Base-by-base conservation (phyloP, 1,139 yeast species). In the Yamadazyma pseudoaaseri region DNA sequence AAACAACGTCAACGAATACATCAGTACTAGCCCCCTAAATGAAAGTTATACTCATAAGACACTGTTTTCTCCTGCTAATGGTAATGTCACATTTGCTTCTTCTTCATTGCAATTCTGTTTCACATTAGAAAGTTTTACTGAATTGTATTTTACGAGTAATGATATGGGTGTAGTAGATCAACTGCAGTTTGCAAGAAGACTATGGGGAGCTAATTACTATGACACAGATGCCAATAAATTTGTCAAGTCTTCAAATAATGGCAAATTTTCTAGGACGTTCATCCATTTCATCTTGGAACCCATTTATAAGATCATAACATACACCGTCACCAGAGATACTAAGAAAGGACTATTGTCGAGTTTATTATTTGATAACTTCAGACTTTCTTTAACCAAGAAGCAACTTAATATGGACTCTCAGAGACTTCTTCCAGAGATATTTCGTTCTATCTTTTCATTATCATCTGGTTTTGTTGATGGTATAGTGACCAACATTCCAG, bases 201-300 rank as follows among this genome's bases (percentile, higher is more conserved):
- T 89, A 23, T 90, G 97, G 97, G 96, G 96, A 0, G 81, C 84
- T 43, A 52, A 79, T 10, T 81, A 69, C 48, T 86, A 63, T 49
- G 62, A 78, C 35, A 51, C 64, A 1, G 52, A 54, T 0, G 48
- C 58, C 0, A 65, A 71, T 18, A 69, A 62, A 37, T 81, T 87
- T 46, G 57, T 73, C 0, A 55, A 56, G 0, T 54, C 56, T 24
- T 58, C 70, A 1, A 41, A 51, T 4, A 56, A 54, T 5, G 52
- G 56, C 3, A 37, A 54, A 1, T 38, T 54, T 2, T 55, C 66
- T 15, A 60, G 87, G 36, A 60, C 90, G 0, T 90, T 90, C 54
- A 73, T 78, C 10, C 71, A 74, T 38, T 84, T 89, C 45, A 68
- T 92, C 7, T 61, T 89, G 12, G 79, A 76, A 13, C 98, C 98